Evolutionary conservation across 1,284 basidiomycete genomes (phyloP), one percentile per base, ranked within the genome.

Genomic region (Tylopilus sp.): DNA sequence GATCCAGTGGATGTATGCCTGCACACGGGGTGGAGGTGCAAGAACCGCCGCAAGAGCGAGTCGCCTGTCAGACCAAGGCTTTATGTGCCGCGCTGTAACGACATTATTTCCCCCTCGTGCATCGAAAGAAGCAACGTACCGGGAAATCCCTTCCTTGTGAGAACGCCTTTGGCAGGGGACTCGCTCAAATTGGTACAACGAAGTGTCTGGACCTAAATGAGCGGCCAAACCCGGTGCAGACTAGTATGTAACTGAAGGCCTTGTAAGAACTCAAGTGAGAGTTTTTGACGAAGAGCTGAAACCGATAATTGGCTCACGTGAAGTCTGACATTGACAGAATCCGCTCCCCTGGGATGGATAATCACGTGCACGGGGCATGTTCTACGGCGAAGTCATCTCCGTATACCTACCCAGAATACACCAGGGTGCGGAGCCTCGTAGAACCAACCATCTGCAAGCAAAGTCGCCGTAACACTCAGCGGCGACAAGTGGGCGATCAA

Each of bases 41-140:
- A 46, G 44, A 52, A 25, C 41, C 47, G 26, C 51, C 33, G 41
- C 29, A 35, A 49, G 43, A 46, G 38, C 21, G 25, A 53, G 36
- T 29, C 23, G 18, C 41, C 36, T 25, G 39, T 44, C 44, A 31
- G 40, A 44, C 15, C 48, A 23, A 50, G 41, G 43, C 43, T 65
- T 63, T 63, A 61, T 60, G 49, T 48, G 57, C 47, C 10, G 13
- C 35, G 19, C 21, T 38, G 49, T 65, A 55, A 59, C 44, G 55
- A 39, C 52, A 46, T 44, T 36, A 44, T 29, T n/a, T 33, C 48
- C 48, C 49, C 55, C 53, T 50, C 60, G 60, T 64, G 58, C 26
- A 62, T 65, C 52, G 66, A 48, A 59, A 60, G 62, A 60, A 58
- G 58, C 40, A 23, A 49, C 50, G 42, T 45, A 52, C 53, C 46